These are phyloP conservation scores for Crassisporium funariophilum DNA, from an alignment of 768 basidiomycete genomes.

Conservation along the genomic window DNA sequence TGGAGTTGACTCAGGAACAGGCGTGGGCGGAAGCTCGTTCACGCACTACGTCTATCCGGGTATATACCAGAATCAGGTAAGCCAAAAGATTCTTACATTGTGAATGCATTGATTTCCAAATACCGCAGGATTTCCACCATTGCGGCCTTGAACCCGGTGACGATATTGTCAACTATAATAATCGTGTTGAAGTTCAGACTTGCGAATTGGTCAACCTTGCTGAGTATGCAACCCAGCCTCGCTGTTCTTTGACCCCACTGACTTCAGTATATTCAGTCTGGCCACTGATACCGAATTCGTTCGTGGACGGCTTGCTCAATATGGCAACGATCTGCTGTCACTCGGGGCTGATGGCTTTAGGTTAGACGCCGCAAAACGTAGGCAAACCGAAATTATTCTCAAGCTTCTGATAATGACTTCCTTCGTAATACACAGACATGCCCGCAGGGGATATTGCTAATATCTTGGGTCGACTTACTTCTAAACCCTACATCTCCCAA, in stretches of 20 bases:
- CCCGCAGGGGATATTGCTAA: slow-evolving; percentile 52
- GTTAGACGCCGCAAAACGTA: slow-evolving; percentile 68
- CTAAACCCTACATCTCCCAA: slow-evolving; percentile 60
- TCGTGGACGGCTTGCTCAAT: slow-evolving; percentile 51
- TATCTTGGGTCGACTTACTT: slow-evolving; percentile 47
- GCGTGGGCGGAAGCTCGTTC: slow-evolving; percentile 50
- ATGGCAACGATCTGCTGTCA: slow-evolving; percentile 61
- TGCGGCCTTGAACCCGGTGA: slow-evolving; percentile 57
- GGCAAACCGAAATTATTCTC: slow-evolving; percentile 6
- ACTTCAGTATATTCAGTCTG: slow-evolving; percentile 40
- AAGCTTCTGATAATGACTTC: neutral
- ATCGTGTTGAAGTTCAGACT: slow-evolving; percentile 57
- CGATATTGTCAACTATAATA: slow-evolving; percentile 56
- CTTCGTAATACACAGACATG: slow-evolving; percentile 55
- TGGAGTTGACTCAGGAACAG: slow-evolving; percentile 47
- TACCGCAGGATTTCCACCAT: slow-evolving; percentile 57
- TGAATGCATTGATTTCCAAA: neutral
- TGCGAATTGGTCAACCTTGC: slow-evolving; percentile 54
- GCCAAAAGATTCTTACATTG: slow-evolving; percentile 14
- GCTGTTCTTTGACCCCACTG: neutral
- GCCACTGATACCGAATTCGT: slow-evolving; percentile 67
- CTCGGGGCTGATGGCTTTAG: slow-evolving; percentile 66
- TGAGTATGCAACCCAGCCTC: slow-evolving; percentile 38
- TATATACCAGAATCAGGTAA: slow-evolving; percentile 47
- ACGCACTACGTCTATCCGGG: slow-evolving; percentile 57